Evolutionary conservation across 2,329 filamentous ascomycete species (phyloP), one percentile per base, ranked within the genome.

Genomic region (Pyricularia grisea): DNA sequence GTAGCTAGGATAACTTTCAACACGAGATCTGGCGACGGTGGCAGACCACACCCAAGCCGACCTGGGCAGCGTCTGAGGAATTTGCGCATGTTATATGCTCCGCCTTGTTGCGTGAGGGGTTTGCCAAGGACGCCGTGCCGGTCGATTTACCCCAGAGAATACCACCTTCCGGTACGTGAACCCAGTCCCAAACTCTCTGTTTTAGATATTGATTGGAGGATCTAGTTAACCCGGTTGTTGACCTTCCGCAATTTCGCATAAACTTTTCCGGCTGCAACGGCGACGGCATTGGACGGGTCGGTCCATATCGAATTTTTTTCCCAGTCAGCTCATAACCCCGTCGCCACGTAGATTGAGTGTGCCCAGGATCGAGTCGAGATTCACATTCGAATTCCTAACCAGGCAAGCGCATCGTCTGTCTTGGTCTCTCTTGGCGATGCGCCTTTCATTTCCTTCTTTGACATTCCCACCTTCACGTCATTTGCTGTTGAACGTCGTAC

Each of bases 1-100:
- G 27, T 82, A 36, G 11, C 25, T 60, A 42, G 10, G 63, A 27
- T 23, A 4, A 14, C 20, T 4, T 61, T 61, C 58, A 27, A 27
- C 58, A 27, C 58, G 12, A 23, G n/a, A 27, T 12, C 10, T 27
- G n/a, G n/a, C n/a, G 58, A 14, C 25, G 9, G 23, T 27, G n/a
- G 12, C 7, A 10, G 58, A 12, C 20, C 4, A 27, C 14, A 27
- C 23, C 17, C 3, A 11, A 27, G 12, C 10, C 4, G 7, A 61
- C 11, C 58, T 2, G 58, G 12, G 58, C n/a, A 61, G 58, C 58
- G 25, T 14, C 3, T 58, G 20, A n/a, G 25, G 23, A n/a, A 12
- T 27, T 61, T 27, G 58, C n/a, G 23, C 58, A 27, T 23, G 2
- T 61, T 61, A 61, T 61, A 61, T 23, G 58, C 58, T 61, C 58